Base-by-base conservation (phyloP, 2,329 filamentous ascomycete species). In the Aspergillus carbonarius region DNA sequence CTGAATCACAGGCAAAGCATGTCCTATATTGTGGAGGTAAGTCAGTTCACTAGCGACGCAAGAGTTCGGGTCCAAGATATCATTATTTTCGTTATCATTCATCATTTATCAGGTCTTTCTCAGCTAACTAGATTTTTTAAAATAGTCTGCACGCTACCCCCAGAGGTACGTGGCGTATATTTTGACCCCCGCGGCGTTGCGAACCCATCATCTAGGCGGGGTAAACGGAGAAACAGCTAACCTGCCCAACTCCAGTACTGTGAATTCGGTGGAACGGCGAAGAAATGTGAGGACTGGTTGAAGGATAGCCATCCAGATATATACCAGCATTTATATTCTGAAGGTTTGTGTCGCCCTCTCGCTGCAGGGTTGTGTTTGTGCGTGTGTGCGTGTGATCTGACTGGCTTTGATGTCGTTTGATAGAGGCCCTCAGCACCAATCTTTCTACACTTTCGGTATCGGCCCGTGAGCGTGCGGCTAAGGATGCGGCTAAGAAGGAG, bases 251-350 rank as follows among this genome's bases (percentile, higher is more conserved):
- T 77, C 66, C 79, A 98, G 95, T 99, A 97, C 81, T 99, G 95
- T 82, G 95, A 99, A 80, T 98, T 97, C 78, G 95, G 95, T 72
- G 93, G 93, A 65, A 98, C 93, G 39, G 88, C 90, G 23, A 96
- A 92, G 79, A 99, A 97, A 80, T 99, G 95, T 80, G 90, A 93
- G 77, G 93, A 98, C 76, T 99, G 95, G 95, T 87, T 99, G 18
- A 81, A 91, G 70, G 85, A 88, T 64, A 83, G 87, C 65, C 84
- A 96, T 68, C 85, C 87, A 3, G 82, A 84, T 48, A 80, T 97
- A 74, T 96, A 96, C 77, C 77, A 85, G 62, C 81, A 82, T 69
- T 84, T 99, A 76, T 97, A 96, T 84, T 96, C 92, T 51, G 84
- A 90, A 77, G 92, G 92, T 52, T 32, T 30, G 46, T 30, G 17